Evolutionary conservation across 1,284 basidiomycete species (phyloP).

Genomic region (Boletus sp.): DNA sequence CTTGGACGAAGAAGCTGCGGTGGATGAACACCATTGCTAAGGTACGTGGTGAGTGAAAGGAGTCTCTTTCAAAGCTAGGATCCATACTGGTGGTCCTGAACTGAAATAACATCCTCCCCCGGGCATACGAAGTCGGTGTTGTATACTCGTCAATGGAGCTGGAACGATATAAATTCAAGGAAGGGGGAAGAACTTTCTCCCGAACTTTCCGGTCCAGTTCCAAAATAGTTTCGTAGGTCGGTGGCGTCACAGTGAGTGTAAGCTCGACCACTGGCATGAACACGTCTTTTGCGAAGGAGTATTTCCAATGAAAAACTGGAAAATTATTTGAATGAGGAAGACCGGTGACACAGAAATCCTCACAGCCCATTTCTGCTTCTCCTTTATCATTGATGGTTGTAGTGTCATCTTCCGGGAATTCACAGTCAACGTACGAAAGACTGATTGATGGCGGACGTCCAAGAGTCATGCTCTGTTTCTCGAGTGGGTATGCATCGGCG

Average conservation of each 20-base stretch:
- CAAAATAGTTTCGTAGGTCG: constrained; percentile 56
- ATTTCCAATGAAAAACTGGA: constrained; percentile 40
- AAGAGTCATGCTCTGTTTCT: constrained; percentile 50
- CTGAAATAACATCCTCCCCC: constrained; percentile 53
- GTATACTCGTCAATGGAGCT: constrained; percentile 49
- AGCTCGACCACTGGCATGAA: constrained; percentile 52
- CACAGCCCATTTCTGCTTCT: constrained; percentile 52
- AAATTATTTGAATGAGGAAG: constrained; percentile 17
- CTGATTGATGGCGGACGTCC: constrained; percentile 60
- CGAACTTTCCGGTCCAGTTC: constrained; percentile 62
- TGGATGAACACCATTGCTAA: constrained; percentile 59
- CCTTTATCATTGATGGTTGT: constrained; percentile 51
- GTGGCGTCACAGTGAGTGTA: constrained; percentile 54
- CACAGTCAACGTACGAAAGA: constrained; percentile 59
- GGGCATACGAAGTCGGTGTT: constrained; percentile 54
- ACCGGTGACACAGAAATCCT: constrained; percentile 21
- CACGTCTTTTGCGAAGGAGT: constrained; percentile 48
- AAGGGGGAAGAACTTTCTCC: constrained; percentile 53
- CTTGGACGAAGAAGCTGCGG: constrained; percentile 64
- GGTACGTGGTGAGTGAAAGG: constrained; percentile 15
- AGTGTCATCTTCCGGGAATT: constrained; percentile 56
- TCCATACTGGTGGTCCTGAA: constrained; percentile 51
- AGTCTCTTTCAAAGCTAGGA: neutral
- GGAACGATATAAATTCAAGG: constrained; percentile 53
- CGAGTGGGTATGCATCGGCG: constrained; percentile 11